Base-by-base conservation (phyloP, 2,329 filamentous ascomycete genomes). In the Trichoderma atroviride region DNA sequence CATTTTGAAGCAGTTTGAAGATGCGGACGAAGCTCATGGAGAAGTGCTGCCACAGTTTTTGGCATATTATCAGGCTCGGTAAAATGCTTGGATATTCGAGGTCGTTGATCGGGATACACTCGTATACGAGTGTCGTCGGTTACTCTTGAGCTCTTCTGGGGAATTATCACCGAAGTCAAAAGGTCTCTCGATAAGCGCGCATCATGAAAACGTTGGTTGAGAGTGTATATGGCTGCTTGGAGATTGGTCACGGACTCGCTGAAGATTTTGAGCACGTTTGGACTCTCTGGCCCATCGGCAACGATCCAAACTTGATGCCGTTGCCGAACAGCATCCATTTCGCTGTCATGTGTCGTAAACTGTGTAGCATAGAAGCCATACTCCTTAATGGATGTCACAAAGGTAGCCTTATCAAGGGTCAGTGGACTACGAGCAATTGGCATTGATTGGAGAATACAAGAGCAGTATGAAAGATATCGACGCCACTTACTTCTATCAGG, bases 121-220 rank as follows among this genome's bases (percentile, higher is more conserved):
- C 24, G 71, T 60, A 81, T 71, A 29, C 62, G 53, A 14, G 64
- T 63, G 11, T 73, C 72, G 0, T 58, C 13, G 16, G 62, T 52
- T 13, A 67, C 68, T 22, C 72, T 70, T 2, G 70, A 71, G 2
- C 75, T 74, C 9, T 68, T 56, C 55, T 81, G 79, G 4, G 76
- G 73, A 11, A 80, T 66, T 58, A 78, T 78, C 2, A 70, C 73
- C 6, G 72, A 69, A 3, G 72, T 70, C 7, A 73, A 60, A 24
- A 74, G 71, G 16, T 77, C 73, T 5, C 74, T 75, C 1, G 73
- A 74, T 4, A 78, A 66, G 5, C 78, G 74, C 71, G 79, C 73
- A n/a, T 80, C 75, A 16, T 78, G 75, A 14, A 81, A 74, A 6
- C 58, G 68, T 75, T 74, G 75, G 68, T 79, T 79, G 9, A 80